Evolutionary conservation across 495 filamentous ascomycete species (phyloP).

Genomic region (Penicilliopsis zonata): DNA sequence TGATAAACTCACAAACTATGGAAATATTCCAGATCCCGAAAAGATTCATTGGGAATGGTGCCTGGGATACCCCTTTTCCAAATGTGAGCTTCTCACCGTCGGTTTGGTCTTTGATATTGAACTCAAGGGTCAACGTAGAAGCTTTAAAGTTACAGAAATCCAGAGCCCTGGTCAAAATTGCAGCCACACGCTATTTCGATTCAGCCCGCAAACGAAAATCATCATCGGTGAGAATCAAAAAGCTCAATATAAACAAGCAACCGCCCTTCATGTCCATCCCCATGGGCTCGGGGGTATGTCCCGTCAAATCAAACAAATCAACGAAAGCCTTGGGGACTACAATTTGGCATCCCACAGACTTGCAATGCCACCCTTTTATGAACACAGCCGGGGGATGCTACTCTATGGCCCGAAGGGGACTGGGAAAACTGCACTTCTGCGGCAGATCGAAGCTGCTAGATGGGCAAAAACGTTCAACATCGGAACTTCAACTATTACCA

Average conservation of each 20-base stretch:
- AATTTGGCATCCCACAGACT: conserved; percentile 21
- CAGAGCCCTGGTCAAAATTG: conserved; percentile 10
- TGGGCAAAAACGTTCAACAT: conserved; percentile 59
- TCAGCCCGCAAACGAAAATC: conserved; percentile 20
- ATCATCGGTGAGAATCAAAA: conserved; percentile 16
- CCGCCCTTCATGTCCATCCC: conserved; percentile 15
- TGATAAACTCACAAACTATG: conserved; percentile 19
- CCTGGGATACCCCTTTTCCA: conserved; percentile 43
- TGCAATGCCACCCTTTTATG: conserved; percentile 31
- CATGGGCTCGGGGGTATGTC: conserved; percentile 49
- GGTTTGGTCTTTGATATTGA: conserved; percentile 36
- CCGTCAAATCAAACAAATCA: conserved; percentile 50
- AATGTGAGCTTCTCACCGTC: conserved; percentile 27
- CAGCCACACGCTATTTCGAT: conserved; percentile 23
- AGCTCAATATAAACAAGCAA: conserved; percentile 5
- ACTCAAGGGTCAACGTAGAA: conserved; percentile 32
- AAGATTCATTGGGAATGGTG: conserved; percentile 52
- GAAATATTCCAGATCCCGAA: conserved; percentile 29
- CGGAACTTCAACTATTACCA: conserved; percentile 38
- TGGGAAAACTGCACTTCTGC: conserved; percentile 63
- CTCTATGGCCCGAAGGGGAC: conserved; percentile 77
- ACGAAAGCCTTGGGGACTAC: conserved; percentile 52
- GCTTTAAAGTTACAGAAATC: conserved; percentile 29
- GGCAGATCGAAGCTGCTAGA: conserved; percentile 49
- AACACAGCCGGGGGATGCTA: conserved; percentile 45